Evolutionary conservation across 352 stramenopile species (phyloP).

Genomic region (Phytopythium aichiense): DNA sequence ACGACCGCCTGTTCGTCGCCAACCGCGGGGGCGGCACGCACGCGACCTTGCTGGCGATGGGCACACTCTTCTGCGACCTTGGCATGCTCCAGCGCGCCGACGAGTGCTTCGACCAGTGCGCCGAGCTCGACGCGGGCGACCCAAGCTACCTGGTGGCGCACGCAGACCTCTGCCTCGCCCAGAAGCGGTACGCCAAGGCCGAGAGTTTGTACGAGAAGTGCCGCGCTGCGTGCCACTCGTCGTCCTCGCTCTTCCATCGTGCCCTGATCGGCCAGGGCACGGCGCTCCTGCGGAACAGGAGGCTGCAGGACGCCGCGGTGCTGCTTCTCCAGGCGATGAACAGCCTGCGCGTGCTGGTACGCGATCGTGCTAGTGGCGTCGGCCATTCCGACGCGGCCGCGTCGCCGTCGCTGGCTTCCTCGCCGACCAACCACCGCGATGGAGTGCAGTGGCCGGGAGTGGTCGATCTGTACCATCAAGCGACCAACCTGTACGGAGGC

Average conservation of each 20-base stretch:
- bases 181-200: constrained; percentile 30
- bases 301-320: constrained; percentile 34
- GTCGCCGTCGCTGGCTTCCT: not conserved
- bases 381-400: not conserved
- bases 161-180: constrained; percentile 38
- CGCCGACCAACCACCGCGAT: not conserved
- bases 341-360: constrained; percentile 24
- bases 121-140: constrained; percentile 22
- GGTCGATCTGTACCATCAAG: constrained; percentile 31
- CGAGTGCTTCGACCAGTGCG: constrained; percentile 35
- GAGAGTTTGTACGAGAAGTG: constrained; percentile 41
- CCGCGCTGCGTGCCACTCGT: constrained; percentile 15
- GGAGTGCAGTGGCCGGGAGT: constrained; percentile 13
- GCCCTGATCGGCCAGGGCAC: constrained; percentile 43
- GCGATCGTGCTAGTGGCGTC: not conserved
- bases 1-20: constrained; percentile 28
- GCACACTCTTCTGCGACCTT: constrained; percentile 45
- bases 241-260: constrained; percentile 29
- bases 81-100: constrained; percentile 52
- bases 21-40: constrained; percentile 33
- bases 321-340: constrained; percentile 39
- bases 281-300: constrained; percentile 33
- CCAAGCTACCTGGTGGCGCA: constrained; percentile 47
- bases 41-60: constrained; percentile 34
- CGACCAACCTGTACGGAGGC: constrained; percentile 40